Evolutionary conservation across 495 filamentous ascomycete species (phyloP), one percentile per base, ranked within the genome.

Genomic region (Tuber melanosporum): DNA sequence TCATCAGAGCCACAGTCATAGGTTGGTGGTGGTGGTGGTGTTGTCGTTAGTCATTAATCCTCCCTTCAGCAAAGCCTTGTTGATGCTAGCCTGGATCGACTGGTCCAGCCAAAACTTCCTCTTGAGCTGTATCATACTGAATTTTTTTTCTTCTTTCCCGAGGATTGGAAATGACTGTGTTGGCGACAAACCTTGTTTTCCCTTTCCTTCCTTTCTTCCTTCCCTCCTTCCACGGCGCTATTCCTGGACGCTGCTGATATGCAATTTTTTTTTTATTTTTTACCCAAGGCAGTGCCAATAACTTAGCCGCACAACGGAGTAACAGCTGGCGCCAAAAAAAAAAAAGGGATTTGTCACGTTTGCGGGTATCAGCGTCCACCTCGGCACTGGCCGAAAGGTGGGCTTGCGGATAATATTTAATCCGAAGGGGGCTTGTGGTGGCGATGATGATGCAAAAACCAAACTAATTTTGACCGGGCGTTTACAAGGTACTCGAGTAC

Each of bases 161-260:
- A 32, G 12, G n/a, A 66, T 17, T 15, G 57, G 57, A 66, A 66
- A 66, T 66, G 57, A 66, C 57, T 66, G 57, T 32, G 57, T 66
- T 66, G 57, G 57, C 57, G 57, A 66, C 57, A 66, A 57, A 57
- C 26, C 57, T 66, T 66, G 57, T 66, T 66, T 66, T 32, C 12
- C 7, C 32, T 62, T 62, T 62, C 12, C 12, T 62, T 32, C 12
- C 12, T 32, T 62, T 22, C 49, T 57, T 57, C 46, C 46, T 47
- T 26, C 49, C 22, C 26, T 62, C n/a, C 52, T 62, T 62, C 52
- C 52, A 62, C 52, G 26, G n/a, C n/a, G n/a, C 22, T 62, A 62
- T 26, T 62, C 39, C 39, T 41, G 39, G 39, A 41, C 39, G 39
- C 49, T 6, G 22, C 49, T 6, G 22, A 57, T n/a, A n/a, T 57